Evolutionary conservation across 2,329 filamentous ascomycete genomes (phyloP).

Genomic region (Paracoccidioides brasiliensis): DNA sequence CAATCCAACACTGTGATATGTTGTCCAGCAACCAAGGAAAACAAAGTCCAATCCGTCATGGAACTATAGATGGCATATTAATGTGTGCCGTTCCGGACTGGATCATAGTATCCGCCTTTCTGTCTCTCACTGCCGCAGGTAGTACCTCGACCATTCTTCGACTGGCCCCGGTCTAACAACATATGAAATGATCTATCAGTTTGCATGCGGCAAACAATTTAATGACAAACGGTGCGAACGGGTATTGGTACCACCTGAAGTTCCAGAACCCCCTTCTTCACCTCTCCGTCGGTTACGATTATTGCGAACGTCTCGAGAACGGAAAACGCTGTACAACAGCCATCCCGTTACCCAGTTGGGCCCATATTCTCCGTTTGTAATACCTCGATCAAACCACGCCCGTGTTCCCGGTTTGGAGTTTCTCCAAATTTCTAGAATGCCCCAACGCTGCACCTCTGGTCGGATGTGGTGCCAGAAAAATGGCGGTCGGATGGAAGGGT

Average conservation of each 20-base stretch:
- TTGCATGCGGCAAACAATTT: background rate
- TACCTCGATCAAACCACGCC: conserved; percentile 28
- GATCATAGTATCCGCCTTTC: conserved; percentile 28
- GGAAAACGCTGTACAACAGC: conserved; percentile 36
- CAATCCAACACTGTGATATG: background rate
- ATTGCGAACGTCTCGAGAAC: conserved; percentile 34
- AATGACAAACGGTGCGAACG: background rate
- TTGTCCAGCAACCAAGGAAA: background rate
- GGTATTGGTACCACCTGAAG: background rate
- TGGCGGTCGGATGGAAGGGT: conserved; percentile 27
- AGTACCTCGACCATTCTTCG: conserved; percentile 15
- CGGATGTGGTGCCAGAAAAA: conserved; percentile 37
- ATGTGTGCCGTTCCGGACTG: conserved; percentile 26
- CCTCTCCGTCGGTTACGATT: conserved; percentile 32
- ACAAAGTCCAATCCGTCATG: background rate
- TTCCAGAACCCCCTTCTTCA: conserved; percentile 15
- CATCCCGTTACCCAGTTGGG: conserved; percentile 36
- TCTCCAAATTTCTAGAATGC: conserved; percentile 30
- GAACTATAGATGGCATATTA: conserved; percentile 4
- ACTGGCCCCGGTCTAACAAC: conserved; percentile 10
- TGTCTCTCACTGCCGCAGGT: conserved; percentile 14
- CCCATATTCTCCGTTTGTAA: conserved; percentile 31
- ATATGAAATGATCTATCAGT: conserved; percentile 1
- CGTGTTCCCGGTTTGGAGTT: conserved; percentile 28
- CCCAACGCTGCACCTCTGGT: conserved; percentile 30